Evolutionary conservation across 1,284 basidiomycete species (phyloP), one percentile per base, ranked within the genome.

Genomic region (Puccinia novopanici): DNA sequence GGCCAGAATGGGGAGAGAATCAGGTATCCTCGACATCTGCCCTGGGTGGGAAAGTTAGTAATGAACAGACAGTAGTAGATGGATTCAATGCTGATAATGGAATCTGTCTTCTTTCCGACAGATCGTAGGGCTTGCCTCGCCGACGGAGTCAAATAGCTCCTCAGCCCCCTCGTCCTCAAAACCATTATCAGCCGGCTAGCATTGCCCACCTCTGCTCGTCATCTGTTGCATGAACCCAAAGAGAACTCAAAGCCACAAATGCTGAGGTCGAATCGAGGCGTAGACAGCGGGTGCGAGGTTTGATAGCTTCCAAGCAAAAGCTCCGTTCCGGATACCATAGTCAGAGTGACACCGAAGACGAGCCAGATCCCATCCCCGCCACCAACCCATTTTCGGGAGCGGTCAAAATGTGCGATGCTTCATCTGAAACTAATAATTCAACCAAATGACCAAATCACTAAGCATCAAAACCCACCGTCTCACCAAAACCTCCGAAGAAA

Each of bases 181-280:
- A 84, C 24, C 84, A 84, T 13, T 85, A 83, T 13, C 84, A 86
- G 22, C 84, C 85, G 65, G 84, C 85, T 50, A 84, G 83, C 9
- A 80, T 70, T 9, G 68, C 78, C 34, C 55, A 73, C 34, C 71
- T 80, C 42, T 70, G 68, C 42, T 71, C 77, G 22, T 71, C 68
- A 55, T 73, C 68, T 17, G 48, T 73, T 67, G 52, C 67, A 48
- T 17, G 59, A 24, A 61, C 71, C 19, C 78, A 80, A 61, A 37
- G 59, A 67, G 48, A 80, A 63, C 52, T 70, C 15, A 48, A 59
- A 57, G 55, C 45, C 40, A 55, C 52, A 10, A 57, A 42, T 17
- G 68, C 68, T 45, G 57, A 72, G 15, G 70, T 79, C 15, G 78
- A 80, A 59, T 54, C 30, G 15, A 61, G 71, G 15, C 70, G 61